Evolutionary conservation across 805 yeast genomes (phyloP).

Genomic region (Helenozyma baotianmanensis): DNA sequence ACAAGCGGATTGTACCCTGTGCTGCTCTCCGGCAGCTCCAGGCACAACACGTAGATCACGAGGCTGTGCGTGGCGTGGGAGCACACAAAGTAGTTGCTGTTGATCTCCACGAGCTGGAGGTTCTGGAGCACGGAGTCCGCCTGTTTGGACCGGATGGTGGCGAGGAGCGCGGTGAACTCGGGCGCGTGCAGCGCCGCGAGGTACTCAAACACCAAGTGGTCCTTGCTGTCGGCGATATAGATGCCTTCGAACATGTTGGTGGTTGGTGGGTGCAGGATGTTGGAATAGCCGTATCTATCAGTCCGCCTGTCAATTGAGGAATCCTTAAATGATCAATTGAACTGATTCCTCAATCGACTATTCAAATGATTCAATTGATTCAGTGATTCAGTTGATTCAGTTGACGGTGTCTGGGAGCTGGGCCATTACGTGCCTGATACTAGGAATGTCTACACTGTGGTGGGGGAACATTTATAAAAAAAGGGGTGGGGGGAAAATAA

Average conservation of each 20-base stretch:
- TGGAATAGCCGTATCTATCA: too few relatives aligned
- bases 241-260: constrained; percentile 36
- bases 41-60: constrained; percentile 26
- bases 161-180: constrained; percentile 24
- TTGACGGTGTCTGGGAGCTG: too few relatives aligned
- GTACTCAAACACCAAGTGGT: constrained; percentile 34
- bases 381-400: too few relatives aligned
- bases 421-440: too few relatives aligned
- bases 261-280: background rate
- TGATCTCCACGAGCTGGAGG: constrained; percentile 25
- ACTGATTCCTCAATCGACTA: too few relatives aligned
- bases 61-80: constrained; percentile 20
- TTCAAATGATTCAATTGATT: too few relatives aligned
- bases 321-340: too few relatives aligned
- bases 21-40: constrained; percentile 4
- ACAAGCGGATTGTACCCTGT: constrained; percentile 41
- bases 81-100: constrained; percentile 25
- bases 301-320: too few relatives aligned
- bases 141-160: constrained; percentile 11
- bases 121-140: constrained; percentile 4
- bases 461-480: too few relatives aligned
- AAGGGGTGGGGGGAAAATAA: constrained; percentile 7
- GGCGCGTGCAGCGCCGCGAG: constrained; percentile 29
- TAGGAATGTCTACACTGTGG: too few relatives aligned
- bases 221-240: constrained; percentile 36